These are phyloP conservation scores for Thyridium curvatum DNA, from an alignment of 2,329 filamentous ascomycete genomes.

Conservation along the genomic window DNA sequence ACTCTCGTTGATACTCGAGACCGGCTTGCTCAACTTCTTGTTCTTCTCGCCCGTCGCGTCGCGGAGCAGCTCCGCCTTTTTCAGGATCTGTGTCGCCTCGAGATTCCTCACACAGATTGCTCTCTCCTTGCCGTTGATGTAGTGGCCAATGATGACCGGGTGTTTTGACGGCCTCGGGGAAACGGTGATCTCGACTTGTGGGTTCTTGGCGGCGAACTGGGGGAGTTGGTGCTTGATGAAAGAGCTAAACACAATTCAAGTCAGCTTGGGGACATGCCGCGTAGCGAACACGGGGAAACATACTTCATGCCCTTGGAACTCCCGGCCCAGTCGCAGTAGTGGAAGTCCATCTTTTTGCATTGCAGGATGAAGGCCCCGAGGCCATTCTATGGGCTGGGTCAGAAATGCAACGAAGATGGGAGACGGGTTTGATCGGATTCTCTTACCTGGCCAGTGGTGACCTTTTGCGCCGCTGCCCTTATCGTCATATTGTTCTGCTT, in stretches of 20 bases:
- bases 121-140: slow-evolving; percentile 85
- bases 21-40: slow-evolving; percentile 55
- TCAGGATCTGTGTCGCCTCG: slow-evolving; percentile 69
- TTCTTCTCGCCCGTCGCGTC: slow-evolving; percentile 73
- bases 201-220: slow-evolving; percentile 73
- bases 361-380: slow-evolving; percentile 94
- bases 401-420: not conserved
- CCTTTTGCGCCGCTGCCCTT: slow-evolving; percentile 9
- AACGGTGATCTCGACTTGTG: slow-evolving; percentile 84
- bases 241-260: slow-evolving; percentile 39
- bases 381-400: slow-evolving; percentile 64
- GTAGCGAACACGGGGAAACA: slow-evolving; percentile 15
- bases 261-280: not conserved
- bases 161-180: slow-evolving; percentile 87
- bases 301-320: slow-evolving; percentile 95
- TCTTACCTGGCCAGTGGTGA: slow-evolving; percentile 13
- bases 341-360: slow-evolving; percentile 92
- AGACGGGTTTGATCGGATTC: not conserved
- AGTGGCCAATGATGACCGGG: slow-evolving; percentile 81
- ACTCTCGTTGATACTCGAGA: slow-evolving; percentile 57
- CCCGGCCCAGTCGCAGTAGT: slow-evolving; percentile 95
- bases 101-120: slow-evolving; percentile 86
- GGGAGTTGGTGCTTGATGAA: slow-evolving; percentile 76
- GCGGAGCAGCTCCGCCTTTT: slow-evolving; percentile 70
- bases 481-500: slow-evolving; percentile 13